Conservation (phyloP, 1,284 basidiomycete genomes). For the Volvariella volvacea region DNA sequence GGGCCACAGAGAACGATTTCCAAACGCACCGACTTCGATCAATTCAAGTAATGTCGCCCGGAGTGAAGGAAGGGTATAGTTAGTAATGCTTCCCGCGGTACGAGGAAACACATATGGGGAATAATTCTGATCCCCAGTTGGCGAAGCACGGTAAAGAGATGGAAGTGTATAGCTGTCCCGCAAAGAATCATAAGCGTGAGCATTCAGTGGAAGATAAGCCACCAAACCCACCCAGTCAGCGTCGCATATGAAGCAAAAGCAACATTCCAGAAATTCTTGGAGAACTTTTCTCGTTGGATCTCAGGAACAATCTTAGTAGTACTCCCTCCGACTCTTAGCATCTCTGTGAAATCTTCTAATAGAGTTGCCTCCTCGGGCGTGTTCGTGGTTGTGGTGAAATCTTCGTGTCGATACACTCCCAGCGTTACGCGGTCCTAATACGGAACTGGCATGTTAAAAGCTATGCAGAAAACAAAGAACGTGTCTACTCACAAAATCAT, state of each 20-base stretch:
- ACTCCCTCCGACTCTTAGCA: constrained; percentile 43
- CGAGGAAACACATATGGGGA: constrained; percentile 31
- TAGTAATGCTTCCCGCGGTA: constrained; percentile 36
- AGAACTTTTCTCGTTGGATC: constrained; percentile 54
- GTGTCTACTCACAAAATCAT: constrained; percentile 37
- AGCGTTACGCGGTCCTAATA: constrained; percentile 42
- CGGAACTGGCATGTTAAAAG: not conserved
- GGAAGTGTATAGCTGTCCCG: constrained; percentile 33
- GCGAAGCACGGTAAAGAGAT: constrained; percentile 45
- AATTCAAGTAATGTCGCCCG: constrained; percentile 41
- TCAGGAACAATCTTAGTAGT: constrained; percentile 44
- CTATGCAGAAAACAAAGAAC: not conserved
- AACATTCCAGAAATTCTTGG: constrained; percentile 63
- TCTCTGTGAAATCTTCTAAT: constrained; percentile 38
- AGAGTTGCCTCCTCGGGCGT: constrained; percentile 34
- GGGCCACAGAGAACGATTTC: not conserved
- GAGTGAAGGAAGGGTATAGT: constrained; percentile 42
- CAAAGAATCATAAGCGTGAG: not conserved
- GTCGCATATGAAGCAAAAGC: constrained; percentile 47
- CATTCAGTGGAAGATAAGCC: not conserved
- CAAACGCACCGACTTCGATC: constrained; percentile 31
- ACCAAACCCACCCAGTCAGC: constrained; percentile 31
- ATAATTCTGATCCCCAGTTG: constrained; percentile 24
- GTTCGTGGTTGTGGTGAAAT: constrained; percentile 34
- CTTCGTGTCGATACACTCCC: constrained; percentile 46